Conservation (phyloP, 495 filamentous ascomycete genomes). For the Penicillium antarcticum region DNA sequence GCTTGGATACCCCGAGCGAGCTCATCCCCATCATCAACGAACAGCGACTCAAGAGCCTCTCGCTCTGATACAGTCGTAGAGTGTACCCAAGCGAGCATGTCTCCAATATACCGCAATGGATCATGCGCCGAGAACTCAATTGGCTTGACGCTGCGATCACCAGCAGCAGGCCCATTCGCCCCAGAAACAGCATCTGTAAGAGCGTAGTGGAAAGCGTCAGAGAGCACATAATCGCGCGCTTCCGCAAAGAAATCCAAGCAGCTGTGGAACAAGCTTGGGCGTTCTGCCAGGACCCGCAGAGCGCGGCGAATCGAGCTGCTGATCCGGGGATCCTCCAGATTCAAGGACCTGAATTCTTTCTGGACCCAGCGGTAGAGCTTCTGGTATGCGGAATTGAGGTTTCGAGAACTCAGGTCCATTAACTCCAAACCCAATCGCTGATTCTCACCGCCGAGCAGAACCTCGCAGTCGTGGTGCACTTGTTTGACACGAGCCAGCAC, state of each 20-base stretch:
- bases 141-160: slow-evolving; percentile 65
- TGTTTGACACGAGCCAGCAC: slow-evolving; percentile 78
- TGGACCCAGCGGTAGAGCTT: slow-evolving; percentile 95
- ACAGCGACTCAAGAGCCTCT: slow-evolving; percentile 87
- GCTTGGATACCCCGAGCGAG: slow-evolving; percentile 82
- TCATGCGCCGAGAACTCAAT: slow-evolving; percentile 95
- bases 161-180: slow-evolving; percentile 15
- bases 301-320: slow-evolving; percentile 80
- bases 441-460: slow-evolving; percentile 85
- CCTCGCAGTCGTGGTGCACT: slow-evolving; percentile 82
- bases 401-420: slow-evolving; percentile 82
- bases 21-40: slow-evolving; percentile 88
- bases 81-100: slow-evolving; percentile 98
- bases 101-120: slow-evolving; percentile 85
- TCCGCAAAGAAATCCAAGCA: slow-evolving; percentile 94
- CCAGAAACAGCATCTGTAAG: slow-evolving; percentile 68
- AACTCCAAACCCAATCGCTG: slow-evolving; percentile 83
- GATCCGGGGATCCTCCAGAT: slow-evolving; percentile 93
- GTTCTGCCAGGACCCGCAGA: slow-evolving; percentile 82
- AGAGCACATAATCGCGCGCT: slow-evolving; percentile 80
- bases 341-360: slow-evolving; percentile 85
- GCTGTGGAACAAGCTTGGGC: slow-evolving; percentile 85
- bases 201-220: slow-evolving; percentile 87
- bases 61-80: slow-evolving; percentile 90
- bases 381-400: slow-evolving; percentile 88